These are phyloP conservation scores for Saturnispora quitensis DNA, from an alignment of 805 yeast species.

Conservation along the genomic window DNA sequence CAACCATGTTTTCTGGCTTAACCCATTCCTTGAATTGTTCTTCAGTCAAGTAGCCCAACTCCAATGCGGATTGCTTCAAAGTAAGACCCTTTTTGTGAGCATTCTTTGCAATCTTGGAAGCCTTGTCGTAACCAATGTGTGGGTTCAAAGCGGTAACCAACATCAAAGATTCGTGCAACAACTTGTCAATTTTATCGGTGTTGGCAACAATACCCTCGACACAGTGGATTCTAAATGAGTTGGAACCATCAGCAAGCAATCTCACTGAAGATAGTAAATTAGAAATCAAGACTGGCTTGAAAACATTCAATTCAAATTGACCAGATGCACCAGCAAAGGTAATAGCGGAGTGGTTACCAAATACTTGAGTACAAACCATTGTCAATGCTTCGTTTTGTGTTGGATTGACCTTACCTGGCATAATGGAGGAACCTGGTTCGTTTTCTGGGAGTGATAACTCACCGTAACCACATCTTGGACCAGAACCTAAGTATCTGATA, in stretches of 20 bases:
- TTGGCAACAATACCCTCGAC: slow-evolving; percentile 92
- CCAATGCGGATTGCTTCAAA: slow-evolving; percentile 87
- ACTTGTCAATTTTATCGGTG: slow-evolving; percentile 74
- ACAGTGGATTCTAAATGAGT: slow-evolving; percentile 90
- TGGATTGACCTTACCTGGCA: slow-evolving; percentile 99
- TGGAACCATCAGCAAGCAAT: slow-evolving; percentile 78
- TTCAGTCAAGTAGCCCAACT: slow-evolving; percentile 72
- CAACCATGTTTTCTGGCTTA: slow-evolving; percentile 95
- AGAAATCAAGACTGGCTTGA: slow-evolving; percentile 92
- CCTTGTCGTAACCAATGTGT: slow-evolving; percentile 95
- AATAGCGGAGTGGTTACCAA: slow-evolving; percentile 92
- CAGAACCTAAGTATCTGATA: slow-evolving; percentile 95
- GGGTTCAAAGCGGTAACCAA: slow-evolving; percentile 98
- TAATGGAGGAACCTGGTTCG: slow-evolving; percentile 98
- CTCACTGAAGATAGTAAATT: slow-evolving; percentile 84
- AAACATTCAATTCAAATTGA: slow-evolving; percentile 95
- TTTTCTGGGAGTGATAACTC: slow-evolving; percentile 93
- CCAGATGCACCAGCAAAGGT: slow-evolving; percentile 98
- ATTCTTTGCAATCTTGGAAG: slow-evolving; percentile 96
- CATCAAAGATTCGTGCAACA: slow-evolving; percentile 92
- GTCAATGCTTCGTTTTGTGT: slow-evolving; percentile 98
- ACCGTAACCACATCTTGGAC: slow-evolving; percentile 99
- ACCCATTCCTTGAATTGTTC: slow-evolving; percentile 96
- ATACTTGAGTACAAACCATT: slow-evolving; percentile 96
- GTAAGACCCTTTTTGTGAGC: slow-evolving; percentile 98